Base-by-base conservation (phyloP, 371 early-diverging fungal genomes). In the Apophysomyces elegans region DNA sequence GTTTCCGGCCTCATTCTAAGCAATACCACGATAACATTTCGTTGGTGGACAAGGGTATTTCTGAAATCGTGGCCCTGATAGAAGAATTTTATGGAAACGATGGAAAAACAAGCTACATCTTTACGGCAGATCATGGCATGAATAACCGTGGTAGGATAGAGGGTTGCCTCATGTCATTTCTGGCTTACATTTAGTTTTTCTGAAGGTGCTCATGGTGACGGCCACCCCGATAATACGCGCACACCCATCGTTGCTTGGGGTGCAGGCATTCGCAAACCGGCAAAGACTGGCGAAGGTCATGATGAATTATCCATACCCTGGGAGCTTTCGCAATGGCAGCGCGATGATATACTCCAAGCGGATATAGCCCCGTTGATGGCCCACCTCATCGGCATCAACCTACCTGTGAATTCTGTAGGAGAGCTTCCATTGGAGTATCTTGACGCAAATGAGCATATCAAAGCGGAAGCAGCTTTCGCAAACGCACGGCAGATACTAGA, bases 71-170 rank as follows among this genome's bases (percentile, higher is more conserved):
- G 5, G 74, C 79, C 21, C 65, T 85, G 32, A 73, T 97, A 13
- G 89, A 94, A 9, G 74, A 78, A 2, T 96, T 91, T 72, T 98
- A 92, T 69, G 79, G 70, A 18, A 67, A 91, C 72, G 98, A 96
- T 73, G 88, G 86, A 36, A 75, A 84, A 64, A 98, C 97, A 3
- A 89, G 96, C 6, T 96, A 88, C 70, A 82, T 98, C 1, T 93
- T 97, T 66, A 95, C 96, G 11, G 89, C 97, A 0, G 98, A 98
- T 78, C 98, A 98, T 73, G 98, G 98, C 44, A 98, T 98, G 98
- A 88, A 89, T 67, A 93, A 95, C 67, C 85, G 91, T 61, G 95
- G 89, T 80, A 77, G 63, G 60, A 6, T 7, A 21, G 21, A 8
- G 6, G 16, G 21, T 0, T 50, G 11, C 9, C 21, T 21, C 8